Evolutionary conservation across 2,329 filamentous ascomycete species (phyloP).

Genomic region (Bipolaris oryzae): DNA sequence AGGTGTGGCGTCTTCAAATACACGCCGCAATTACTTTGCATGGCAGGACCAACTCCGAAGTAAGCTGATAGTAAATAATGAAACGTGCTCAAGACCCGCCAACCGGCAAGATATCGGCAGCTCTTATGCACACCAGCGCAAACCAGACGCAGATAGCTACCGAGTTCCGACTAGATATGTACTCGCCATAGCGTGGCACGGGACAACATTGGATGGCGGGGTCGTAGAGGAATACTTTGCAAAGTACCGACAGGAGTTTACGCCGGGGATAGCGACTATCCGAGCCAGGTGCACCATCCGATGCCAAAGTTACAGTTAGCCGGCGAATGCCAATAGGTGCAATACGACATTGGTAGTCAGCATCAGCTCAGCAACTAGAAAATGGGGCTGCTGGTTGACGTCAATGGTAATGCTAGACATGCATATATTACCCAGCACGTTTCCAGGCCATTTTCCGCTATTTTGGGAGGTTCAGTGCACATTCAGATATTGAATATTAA

Average conservation of each 20-base stretch:
- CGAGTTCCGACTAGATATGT: background rate
- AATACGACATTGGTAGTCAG: background rate
- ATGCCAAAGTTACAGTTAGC: slow-evolving; percentile 2
- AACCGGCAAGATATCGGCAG: slow-evolving; percentile 9
- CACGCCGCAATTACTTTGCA: background rate
- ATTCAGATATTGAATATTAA: background rate
- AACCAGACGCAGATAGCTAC: background rate
- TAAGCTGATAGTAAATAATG: background rate
- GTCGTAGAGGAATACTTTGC: slow-evolving; percentile 14
- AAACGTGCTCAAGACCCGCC: background rate
- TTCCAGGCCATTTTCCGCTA: background rate
- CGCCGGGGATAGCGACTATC: slow-evolving; percentile 13
- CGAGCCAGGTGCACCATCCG: slow-evolving; percentile 27
- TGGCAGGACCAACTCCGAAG: background rate
- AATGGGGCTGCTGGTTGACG: background rate
- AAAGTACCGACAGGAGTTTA: slow-evolving; percentile 22
- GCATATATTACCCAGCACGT: background rate
- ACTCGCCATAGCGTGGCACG: background rate
- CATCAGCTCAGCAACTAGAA: background rate
- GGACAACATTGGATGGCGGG: slow-evolving; percentile 14
- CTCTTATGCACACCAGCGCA: slow-evolving; percentile 4
- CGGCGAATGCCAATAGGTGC: background rate
- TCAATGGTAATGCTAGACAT: background rate
- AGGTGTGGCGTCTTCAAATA: background rate
- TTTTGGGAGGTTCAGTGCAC: background rate